Base-by-base conservation (phyloP, 768 basidiomycete species). In the Pisolithus sp. region DNA sequence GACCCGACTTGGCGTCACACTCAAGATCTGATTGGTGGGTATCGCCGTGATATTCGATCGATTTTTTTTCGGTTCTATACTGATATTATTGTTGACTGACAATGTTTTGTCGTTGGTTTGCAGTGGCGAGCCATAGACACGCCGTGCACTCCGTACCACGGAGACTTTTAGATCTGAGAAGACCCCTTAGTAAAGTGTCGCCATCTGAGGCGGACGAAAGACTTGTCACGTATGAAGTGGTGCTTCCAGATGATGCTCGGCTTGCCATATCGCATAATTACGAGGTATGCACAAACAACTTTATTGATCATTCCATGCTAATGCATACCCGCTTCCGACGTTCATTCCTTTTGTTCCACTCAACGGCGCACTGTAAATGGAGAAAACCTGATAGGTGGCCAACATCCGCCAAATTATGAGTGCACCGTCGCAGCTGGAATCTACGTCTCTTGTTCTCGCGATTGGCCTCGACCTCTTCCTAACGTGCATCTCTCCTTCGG, bases 391-490 rank as follows among this genome's bases (percentile, higher is more conserved):
- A 24, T 59, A 91, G 88, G 80, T 93, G 34, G 77, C 81, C 13
- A 81, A 83, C 47, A 75, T 82, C n/a, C 75, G 77, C 38, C 71
- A 74, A 17, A 84, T 98, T 44, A 58, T 86, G 15, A 85, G 94
- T 2, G 78, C 90, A 0, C 89, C 94, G 0, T 83, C 93, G 0
- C 76, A 90, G 2, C 79, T 96, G 23, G 95, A 98, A 67, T 94
- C 92, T 5, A 97, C 93, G 0, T 93, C 93, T 0, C 70, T 97
- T 6, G 80, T 97, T 24, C 83, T 97, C 61, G 81, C 84, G 1
- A 83, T 85, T 59, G 94, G 95, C 4, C 75, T 93, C 7, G 95
- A 98, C 68, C 74, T 97, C 57, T 96, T 97, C 77, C 72, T 83
- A 24, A 90, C 90, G 10, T 80, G 92, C 12, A 77, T 90, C 4